Evolutionary conservation across 176 grass and related monocot species (phyloP).

Genomic region (Oryza glumipatula): DNA sequence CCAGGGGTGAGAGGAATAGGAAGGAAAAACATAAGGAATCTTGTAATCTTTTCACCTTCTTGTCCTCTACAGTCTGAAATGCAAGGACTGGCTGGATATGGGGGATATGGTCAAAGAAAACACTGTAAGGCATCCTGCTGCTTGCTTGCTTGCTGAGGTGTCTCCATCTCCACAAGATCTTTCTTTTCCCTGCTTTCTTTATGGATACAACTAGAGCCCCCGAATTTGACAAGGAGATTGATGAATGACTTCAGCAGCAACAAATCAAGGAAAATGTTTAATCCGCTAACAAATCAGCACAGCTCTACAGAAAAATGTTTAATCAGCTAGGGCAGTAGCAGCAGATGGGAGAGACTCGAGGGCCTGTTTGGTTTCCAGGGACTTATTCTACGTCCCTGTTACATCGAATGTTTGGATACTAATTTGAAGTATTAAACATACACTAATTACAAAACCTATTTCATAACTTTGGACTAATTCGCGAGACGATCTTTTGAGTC

Average conservation of each 20-base stretch:
- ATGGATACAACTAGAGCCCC: neutral
- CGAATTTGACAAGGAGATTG: slow-evolving; percentile 32
- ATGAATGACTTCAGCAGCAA: slow-evolving; percentile 47
- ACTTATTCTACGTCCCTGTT: too few relatives aligned
- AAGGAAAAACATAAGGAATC: slow-evolving; percentile 78
- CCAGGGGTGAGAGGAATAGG: neutral
- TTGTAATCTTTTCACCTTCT: slow-evolving; percentile 81
- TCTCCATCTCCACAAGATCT: slow-evolving; percentile 41
- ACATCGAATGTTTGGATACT: too few relatives aligned
- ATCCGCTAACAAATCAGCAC: slow-evolving; percentile 34
- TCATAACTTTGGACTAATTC: too few relatives aligned
- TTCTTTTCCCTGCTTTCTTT: slow-evolving; percentile 5
- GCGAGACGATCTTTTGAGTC: too few relatives aligned
- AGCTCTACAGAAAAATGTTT: slow-evolving; percentile 12
- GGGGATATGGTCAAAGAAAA: slow-evolving; percentile 75
- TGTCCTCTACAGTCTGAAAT: slow-evolving; percentile 77
- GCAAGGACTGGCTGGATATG: slow-evolving; percentile 69
- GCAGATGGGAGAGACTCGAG: slow-evolving; percentile 18
- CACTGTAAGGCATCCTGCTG: slow-evolving; percentile 67
- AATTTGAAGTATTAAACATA: too few relatives aligned
- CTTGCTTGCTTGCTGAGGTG: slow-evolving; percentile 43
- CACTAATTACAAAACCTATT: too few relatives aligned
- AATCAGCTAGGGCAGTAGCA: neutral
- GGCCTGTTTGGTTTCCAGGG: too few relatives aligned
- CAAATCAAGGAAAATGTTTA: slow-evolving; percentile 40